Evolutionary conservation across 257 asterid species (phyloP).

Genomic region (Lantana camara): DNA sequence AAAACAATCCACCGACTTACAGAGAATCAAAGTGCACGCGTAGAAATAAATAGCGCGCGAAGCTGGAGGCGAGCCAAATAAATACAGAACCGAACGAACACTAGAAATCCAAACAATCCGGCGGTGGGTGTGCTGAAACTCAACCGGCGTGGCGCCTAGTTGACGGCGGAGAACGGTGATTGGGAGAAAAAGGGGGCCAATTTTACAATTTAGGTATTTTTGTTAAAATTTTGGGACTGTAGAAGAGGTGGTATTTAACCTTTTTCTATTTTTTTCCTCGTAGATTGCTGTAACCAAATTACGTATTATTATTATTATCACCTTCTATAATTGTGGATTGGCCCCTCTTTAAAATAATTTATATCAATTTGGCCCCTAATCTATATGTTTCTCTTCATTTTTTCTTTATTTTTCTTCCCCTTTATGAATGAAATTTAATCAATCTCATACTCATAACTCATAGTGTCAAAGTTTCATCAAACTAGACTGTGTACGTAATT

Average conservation of each 20-base stretch:
- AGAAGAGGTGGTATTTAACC: conserved; percentile 37
- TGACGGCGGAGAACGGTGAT: conserved; percentile 36
- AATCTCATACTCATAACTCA: no score
- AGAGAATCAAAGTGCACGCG: conserved; percentile 11
- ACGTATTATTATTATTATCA: conserved; percentile 13
- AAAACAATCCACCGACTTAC: conserved; percentile 18
- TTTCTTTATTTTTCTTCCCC: not conserved
- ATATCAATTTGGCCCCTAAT: not conserved
- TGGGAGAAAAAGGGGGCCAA: conserved; percentile 25
- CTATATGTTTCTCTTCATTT: not conserved
- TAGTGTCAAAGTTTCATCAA: no score
- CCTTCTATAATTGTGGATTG: not conserved
- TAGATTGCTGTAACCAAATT: conserved; percentile 15
- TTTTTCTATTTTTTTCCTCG: not conserved
- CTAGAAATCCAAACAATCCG: conserved; percentile 7
- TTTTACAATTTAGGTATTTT: conserved; percentile 34
- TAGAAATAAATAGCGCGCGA: conserved; percentile 15
- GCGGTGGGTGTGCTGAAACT: conserved; percentile 18
- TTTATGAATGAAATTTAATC: not conserved
- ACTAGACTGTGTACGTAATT: no score
- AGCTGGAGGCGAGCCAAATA: conserved; percentile 5
- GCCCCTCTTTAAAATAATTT: not conserved
- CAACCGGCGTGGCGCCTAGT: conserved; percentile 33
- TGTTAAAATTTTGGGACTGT: conserved; percentile 19
- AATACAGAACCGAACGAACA: conserved; percentile 8